phyloP scores from a whole-genome alignment of 202 grass and related monocot species.

The Brachypodium distachyon region DNA sequence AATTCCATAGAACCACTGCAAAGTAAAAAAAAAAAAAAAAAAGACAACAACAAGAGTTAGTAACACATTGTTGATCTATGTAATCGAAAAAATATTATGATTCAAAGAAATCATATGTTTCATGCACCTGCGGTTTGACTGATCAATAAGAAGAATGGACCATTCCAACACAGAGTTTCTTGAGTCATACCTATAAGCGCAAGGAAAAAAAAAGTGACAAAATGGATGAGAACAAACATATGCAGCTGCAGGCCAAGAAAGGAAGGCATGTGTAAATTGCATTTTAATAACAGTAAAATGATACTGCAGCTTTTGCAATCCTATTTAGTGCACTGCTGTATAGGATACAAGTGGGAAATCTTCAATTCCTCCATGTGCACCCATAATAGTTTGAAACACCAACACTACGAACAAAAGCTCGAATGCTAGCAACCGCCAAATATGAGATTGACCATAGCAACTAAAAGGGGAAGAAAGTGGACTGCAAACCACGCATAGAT shows the following conservation, averaged over 20 bases:
- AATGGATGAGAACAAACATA: neutral
- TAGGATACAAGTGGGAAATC: neutral
- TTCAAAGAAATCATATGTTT: neutral
- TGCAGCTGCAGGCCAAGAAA: neutral
- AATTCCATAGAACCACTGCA: slow-evolving; percentile 88
- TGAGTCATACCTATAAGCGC: slow-evolving; percentile 60
- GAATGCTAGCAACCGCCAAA: neutral
- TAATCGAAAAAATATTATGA: neutral
- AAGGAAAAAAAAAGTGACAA: neutral
- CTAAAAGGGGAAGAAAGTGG: neutral
- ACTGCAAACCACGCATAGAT: neutral
- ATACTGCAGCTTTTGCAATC: neutral
- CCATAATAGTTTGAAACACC: neutral
- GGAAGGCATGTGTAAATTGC: neutral
- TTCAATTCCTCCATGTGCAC: neutral
- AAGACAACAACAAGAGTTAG: neutral
- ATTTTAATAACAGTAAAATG: neutral
- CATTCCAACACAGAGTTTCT: slow-evolving; percentile 74
- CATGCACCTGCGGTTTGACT: slow-evolving; percentile 75
- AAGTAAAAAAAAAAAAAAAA: too few species aligned
- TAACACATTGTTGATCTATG: neutral
- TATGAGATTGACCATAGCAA: neutral
- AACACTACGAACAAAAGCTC: neutral
- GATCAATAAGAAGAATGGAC: slow-evolving; percentile 85
- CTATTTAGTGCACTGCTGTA: neutral